These are phyloP conservation scores for Leccinum subfulvum DNA, from an alignment of 1,284 basidiomycete genomes.

Conservation along the genomic window DNA sequence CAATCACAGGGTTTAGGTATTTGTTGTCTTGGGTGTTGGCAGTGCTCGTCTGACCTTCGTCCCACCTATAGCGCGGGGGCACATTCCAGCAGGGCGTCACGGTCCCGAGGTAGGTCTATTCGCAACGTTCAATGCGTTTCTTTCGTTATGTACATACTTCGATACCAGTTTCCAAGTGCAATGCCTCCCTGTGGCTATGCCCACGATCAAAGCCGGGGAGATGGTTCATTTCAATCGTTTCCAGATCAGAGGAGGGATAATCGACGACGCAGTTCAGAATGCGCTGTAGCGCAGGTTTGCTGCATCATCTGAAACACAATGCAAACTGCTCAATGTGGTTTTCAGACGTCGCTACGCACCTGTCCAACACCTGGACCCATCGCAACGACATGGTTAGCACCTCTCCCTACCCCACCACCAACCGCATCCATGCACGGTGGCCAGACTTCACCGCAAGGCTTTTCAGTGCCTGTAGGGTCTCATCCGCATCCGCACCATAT, in stretches of 20 bases:
- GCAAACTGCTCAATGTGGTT: background rate
- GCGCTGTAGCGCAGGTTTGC: conserved; percentile 21
- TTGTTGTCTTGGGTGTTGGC: background rate
- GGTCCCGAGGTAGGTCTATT: conserved; percentile 16
- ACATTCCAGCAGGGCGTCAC: conserved; percentile 8
- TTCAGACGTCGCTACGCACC: conserved; percentile 9
- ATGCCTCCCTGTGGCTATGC: conserved; percentile 5
- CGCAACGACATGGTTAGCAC: conserved; percentile 18
- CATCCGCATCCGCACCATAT: conserved; percentile 8
- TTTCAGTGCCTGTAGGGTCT: conserved; percentile 15
- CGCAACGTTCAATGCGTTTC: background rate
- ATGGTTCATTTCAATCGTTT: conserved; percentile 5
- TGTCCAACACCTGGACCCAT: conserved; percentile 6
- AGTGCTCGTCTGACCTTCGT: background rate
- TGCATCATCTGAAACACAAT: background rate
- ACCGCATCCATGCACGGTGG: conserved; percentile 11
- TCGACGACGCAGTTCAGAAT: conserved; percentile 22
- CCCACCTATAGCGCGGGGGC: conserved; percentile 4
- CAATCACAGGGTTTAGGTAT: conserved; percentile 13
- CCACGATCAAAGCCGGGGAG: conserved; percentile 11
- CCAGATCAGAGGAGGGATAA: conserved; percentile 6
- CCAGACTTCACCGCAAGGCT: conserved; percentile 11
- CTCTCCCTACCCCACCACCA: conserved; percentile 27
- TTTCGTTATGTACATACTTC: background rate
- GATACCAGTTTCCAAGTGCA: conserved; percentile 1